Conservation (phyloP, 2,329 filamentous ascomycete genomes). For the Stagonosporopsis tanaceti region DNA sequence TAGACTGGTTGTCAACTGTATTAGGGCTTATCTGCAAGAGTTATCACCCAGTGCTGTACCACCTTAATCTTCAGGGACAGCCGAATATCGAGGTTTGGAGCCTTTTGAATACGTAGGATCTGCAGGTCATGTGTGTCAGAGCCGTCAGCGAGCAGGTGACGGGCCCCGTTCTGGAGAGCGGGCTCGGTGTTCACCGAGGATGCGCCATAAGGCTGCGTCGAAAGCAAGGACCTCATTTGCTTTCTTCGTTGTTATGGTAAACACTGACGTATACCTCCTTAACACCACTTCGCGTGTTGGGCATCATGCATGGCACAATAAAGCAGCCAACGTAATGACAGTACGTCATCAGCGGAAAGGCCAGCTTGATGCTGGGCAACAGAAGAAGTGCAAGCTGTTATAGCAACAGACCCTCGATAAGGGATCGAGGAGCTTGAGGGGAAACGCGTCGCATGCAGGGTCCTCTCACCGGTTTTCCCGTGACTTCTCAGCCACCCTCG, state of each 20-base stretch:
- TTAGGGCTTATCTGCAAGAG: constrained; percentile 3
- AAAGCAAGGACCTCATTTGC: background rate
- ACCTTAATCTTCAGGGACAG: background rate
- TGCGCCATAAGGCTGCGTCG: background rate
- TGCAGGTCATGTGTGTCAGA: background rate
- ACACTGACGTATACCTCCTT: background rate
- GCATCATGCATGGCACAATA: background rate
- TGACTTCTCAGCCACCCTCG: constrained; percentile 4
- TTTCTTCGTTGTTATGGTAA: background rate
- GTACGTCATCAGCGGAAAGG: background rate
- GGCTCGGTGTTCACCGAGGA: background rate
- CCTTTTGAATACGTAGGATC: background rate
- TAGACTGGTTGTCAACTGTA: background rate
- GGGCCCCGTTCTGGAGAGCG: background rate
- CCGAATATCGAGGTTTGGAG: background rate
- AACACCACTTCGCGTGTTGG: background rate
- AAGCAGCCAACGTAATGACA: background rate
- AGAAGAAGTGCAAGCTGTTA: background rate
- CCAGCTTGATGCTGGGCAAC: background rate
- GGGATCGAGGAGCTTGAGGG: background rate
- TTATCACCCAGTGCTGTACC: background rate
- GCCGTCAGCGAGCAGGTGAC: constrained; percentile 1
- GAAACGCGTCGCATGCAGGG: constrained; percentile 7
- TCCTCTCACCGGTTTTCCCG: constrained; percentile 7
- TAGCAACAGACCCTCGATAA: background rate